A percentile compares a stretch with the other conserved stretches of the same genome.
phyloP scores from a whole-genome alignment of 371 early-diverging fungal species.

The Lichtheimia hyalospora region DNA sequence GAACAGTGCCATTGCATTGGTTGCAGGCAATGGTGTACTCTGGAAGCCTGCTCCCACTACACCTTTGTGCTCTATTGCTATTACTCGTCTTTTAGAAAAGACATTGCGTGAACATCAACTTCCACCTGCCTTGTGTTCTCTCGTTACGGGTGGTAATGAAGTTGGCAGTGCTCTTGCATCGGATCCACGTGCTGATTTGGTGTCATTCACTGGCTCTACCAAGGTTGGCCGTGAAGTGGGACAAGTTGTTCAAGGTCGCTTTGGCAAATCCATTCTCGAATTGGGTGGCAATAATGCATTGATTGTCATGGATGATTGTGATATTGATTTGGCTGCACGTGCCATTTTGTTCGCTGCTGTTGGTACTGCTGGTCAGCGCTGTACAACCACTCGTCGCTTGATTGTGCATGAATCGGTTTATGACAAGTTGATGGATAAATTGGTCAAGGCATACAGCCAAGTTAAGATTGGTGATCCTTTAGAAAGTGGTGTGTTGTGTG shows the following conservation, averaged over 20 bases:
- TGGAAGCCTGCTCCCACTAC: constrained; percentile 97
- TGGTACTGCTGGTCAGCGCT: constrained; percentile 96
- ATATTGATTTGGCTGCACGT: constrained; percentile 88
- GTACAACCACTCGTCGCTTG: constrained; percentile 94
- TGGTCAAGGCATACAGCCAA: constrained; percentile 86
- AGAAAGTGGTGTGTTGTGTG: constrained; percentile 83
- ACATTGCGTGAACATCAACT: constrained; percentile 85
- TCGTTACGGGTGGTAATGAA: constrained; percentile 88
- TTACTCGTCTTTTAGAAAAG: constrained; percentile 84
- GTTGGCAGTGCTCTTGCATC: constrained; percentile 79
- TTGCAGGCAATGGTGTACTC: constrained; percentile 91
- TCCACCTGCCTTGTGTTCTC: constrained; percentile 87
- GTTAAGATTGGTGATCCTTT: constrained; percentile 92
- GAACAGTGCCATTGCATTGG: constrained; percentile 91
- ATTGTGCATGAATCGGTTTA: constrained; percentile 92
- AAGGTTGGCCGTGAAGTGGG: constrained; percentile 77
- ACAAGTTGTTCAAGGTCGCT: constrained; percentile 80
- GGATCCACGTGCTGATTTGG: constrained; percentile 74
- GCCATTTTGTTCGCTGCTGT: constrained; percentile 95
- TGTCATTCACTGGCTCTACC: constrained; percentile 93
- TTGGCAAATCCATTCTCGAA: constrained; percentile 88
- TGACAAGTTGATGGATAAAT: constrained; percentile 77
- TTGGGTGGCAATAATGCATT: constrained; percentile 97
- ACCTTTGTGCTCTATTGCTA: constrained; percentile 83
- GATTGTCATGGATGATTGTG: constrained; percentile 92